Percentiles rank a stretch among this genome's conserved stretches.
Evolutionary conservation across 140 eudicot genomes (phyloP).

Genomic region (Anethum foeniculum): DNA sequence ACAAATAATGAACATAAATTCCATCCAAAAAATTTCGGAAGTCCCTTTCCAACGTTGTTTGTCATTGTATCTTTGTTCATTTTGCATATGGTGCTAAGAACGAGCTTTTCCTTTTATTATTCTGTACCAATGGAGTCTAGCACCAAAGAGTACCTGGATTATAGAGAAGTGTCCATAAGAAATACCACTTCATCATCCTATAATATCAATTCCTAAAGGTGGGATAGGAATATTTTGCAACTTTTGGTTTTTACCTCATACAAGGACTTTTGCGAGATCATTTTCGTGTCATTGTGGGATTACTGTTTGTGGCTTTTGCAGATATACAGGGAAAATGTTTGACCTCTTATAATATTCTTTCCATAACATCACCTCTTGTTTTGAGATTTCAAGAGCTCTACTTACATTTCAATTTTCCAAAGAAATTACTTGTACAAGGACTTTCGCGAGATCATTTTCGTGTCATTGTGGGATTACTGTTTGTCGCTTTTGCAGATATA

Average conservation of each 20-base stretch:
- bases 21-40: neutral
- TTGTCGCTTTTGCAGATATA: neutral
- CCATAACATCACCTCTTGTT: neutral
- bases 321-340: neutral
- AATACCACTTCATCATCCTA: neutral
- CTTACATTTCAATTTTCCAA: neutral
- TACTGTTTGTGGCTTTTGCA: constrained; percentile 1
- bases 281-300: neutral
- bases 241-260: neutral
- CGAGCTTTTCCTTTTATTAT: neutral
- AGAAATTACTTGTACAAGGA: neutral
- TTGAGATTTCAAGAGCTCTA: neutral
- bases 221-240: neutral
- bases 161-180: neutral
- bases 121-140: neutral
- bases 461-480: neutral
- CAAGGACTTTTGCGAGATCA: neutral
- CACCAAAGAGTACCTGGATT: neutral
- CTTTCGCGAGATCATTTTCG: neutral
- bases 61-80: neutral
- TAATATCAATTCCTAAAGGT: neutral
- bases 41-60: neutral
- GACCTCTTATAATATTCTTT: neutral
- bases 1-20: neutral
- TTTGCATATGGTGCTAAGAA: neutral